Base-by-base conservation (phyloP, 805 yeast species). In the Pichia insulana region DNA sequence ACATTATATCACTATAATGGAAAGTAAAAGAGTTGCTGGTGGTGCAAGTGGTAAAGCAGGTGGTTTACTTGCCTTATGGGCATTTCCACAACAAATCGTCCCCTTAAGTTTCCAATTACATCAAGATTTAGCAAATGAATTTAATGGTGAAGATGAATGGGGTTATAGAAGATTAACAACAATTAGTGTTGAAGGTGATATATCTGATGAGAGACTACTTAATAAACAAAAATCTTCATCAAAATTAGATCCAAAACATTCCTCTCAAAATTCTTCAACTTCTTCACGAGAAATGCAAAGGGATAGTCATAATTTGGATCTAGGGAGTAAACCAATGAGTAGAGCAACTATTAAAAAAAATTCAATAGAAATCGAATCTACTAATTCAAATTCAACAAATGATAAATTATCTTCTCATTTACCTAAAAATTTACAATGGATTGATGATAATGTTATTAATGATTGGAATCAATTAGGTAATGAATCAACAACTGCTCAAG, bases 21-120 rank as follows among this genome's bases (percentile, higher is more conserved):
- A 90, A 61, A 79, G 90, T 40, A 86, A 85, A 48, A 70, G 95
- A 54, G 95, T 94, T 6, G 98, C 97, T 0, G 95, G 96, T 40
- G 97, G 96, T 37, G 97, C 98, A 16, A 76, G 87, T 34, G 98
- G 98, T 42, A 92, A 90, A 55, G 97, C 98, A 7, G 98, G 97
- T 36, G 98, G 98, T 0, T 69, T 90, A 39, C 64, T 90, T 39
- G 97, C 97, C 1, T 72, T 84, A 18, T 89, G 97, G 95, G 97
- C 97, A 0, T 92, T 92, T 62, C 98, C 98, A 0, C 88, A 83
- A 53, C 96, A 86, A 60, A 77, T 90, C 39, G 97, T 88, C 7
- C 92, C 95, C 0, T 68, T 90, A 42, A 81, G 94, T 37, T 92
- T 88, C 64, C 74, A 76, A 49, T 69, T 90, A 48, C 98, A 90